Evolutionary conservation across 495 filamentous ascomycete species (phyloP).

Genomic region (Penicillium taxi): DNA sequence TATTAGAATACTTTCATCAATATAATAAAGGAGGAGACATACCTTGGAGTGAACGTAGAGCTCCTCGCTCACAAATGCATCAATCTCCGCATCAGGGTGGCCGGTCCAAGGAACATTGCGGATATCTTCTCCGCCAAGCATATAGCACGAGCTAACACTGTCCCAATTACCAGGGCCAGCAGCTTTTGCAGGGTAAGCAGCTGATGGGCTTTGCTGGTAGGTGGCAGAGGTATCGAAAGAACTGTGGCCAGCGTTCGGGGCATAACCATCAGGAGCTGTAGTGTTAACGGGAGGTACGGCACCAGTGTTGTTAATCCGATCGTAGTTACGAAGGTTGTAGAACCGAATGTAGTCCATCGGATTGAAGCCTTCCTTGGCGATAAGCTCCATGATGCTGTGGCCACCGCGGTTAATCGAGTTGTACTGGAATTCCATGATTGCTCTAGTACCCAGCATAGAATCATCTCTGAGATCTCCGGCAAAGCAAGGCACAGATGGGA

Average conservation of each 20-base stretch:
- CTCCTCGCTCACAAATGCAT: slow-evolving; percentile 87
- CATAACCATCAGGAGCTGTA: slow-evolving; percentile 29
- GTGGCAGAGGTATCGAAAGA: slow-evolving; percentile 36
- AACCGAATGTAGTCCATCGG: slow-evolving; percentile 81
- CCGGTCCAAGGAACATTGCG: slow-evolving; percentile 70
- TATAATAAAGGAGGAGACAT: slow-evolving; percentile 7
- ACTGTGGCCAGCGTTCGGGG: slow-evolving; percentile 24
- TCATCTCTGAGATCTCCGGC: slow-evolving; percentile 80
- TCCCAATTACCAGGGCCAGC: slow-evolving; percentile 53
- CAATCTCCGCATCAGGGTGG: slow-evolving; percentile 62
- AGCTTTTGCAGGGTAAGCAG: slow-evolving; percentile 39
- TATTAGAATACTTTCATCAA: neutral
- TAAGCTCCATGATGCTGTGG: slow-evolving; percentile 73
- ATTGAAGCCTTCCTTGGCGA: slow-evolving; percentile 63
- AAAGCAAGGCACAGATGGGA: slow-evolving; percentile 84
- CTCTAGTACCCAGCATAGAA: slow-evolving; percentile 72
- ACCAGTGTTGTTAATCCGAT: slow-evolving; percentile 70
- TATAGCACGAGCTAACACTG: slow-evolving; percentile 73
- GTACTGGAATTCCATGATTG: slow-evolving; percentile 96
- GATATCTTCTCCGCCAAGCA: slow-evolving; percentile 72
- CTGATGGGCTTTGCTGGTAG: slow-evolving; percentile 60
- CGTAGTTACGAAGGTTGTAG: slow-evolving; percentile 91
- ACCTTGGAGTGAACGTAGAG: slow-evolving; percentile 91
- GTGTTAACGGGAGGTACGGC: slow-evolving; percentile 7
- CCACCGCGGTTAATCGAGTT: slow-evolving; percentile 83